Percentiles rank a stretch among this genome's conserved stretches.
Evolutionary conservation across 495 filamentous ascomycete genomes (phyloP).

Genomic region (Cryomyces minteri): DNA sequence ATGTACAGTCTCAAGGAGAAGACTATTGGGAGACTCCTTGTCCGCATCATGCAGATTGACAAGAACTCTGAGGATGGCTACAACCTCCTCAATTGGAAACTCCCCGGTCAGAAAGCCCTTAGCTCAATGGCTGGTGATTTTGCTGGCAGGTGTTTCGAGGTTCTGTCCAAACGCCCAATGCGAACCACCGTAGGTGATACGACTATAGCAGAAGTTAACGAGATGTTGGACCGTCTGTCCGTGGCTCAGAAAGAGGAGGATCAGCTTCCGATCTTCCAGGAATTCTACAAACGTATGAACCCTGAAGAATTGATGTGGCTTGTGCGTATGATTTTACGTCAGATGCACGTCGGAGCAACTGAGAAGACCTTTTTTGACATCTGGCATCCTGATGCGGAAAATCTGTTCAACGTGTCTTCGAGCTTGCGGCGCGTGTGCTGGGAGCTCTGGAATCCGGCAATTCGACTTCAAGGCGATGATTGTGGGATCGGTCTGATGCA

Average conservation of each 20-base stretch:
- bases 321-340: constrained; percentile 80
- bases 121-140: constrained; percentile 72
- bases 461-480: constrained; percentile 58
- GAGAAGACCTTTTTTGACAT: constrained; percentile 81
- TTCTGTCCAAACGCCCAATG: constrained; percentile 72
- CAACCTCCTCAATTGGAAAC: constrained; percentile 80
- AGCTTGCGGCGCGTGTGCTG: constrained; percentile 85
- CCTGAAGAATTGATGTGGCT: constrained; percentile 88
- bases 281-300: constrained; percentile 84
- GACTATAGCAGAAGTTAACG: constrained; percentile 79
- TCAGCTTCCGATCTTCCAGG: constrained; percentile 58
- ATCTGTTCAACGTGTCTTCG: constrained; percentile 77
- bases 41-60: constrained; percentile 85
- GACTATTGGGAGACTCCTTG: constrained; percentile 68
- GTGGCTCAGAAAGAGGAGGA: constrained; percentile 58
- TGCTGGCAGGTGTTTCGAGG: constrained; percentile 69
- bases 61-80: constrained; percentile 77
- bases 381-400: constrained; percentile 90
- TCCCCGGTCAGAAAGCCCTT: constrained; percentile 48
- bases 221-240: constrained; percentile 63
- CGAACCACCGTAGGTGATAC: constrained; percentile 53
- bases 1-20: constrained; percentile 95
- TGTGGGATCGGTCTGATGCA: constrained; percentile 70
- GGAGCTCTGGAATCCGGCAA: constrained; percentile 67
- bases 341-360: constrained; percentile 96